Conservation (phyloP, 2,329 filamentous ascomycete genomes). For the Pseudogymnoascus sp. region DNA sequence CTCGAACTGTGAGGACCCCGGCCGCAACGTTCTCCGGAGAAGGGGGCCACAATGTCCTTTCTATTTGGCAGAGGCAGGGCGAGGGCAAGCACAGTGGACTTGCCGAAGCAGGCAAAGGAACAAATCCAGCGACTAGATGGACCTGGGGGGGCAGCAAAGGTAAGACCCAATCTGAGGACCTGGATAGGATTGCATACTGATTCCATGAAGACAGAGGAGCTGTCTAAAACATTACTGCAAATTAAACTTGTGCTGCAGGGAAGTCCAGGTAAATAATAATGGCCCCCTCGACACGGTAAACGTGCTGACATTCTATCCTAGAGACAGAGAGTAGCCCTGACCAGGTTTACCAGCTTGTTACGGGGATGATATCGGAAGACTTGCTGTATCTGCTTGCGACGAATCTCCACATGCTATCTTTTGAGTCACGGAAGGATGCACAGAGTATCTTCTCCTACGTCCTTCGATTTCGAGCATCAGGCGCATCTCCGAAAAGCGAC, state of each 20-base stretch:
- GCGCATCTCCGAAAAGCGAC: slow-evolving; percentile 59
- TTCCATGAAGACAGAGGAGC: slow-evolving; percentile 65
- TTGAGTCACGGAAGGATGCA: slow-evolving; percentile 92
- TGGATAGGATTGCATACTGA: slow-evolving; percentile 7
- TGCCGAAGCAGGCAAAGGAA: slow-evolving; percentile 48
- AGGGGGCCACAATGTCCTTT: slow-evolving; percentile 52
- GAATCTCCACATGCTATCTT: slow-evolving; percentile 77
- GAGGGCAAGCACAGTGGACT: slow-evolving; percentile 54
- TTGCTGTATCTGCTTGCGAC: slow-evolving; percentile 77
- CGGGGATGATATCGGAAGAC: slow-evolving; percentile 80
- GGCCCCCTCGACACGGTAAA: not conserved
- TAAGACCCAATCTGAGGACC: slow-evolving; percentile 26
- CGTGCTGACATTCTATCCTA: slow-evolving; percentile 31
- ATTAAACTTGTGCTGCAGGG: slow-evolving; percentile 94
- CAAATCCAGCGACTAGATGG: slow-evolving; percentile 55
- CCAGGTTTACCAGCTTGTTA: slow-evolving; percentile 79
- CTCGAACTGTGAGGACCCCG: not conserved
- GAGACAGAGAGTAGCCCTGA: slow-evolving; percentile 83
- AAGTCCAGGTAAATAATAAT: slow-evolving; percentile 63
- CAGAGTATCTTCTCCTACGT: slow-evolving; percentile 95
- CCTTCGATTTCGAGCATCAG: slow-evolving; percentile 74
- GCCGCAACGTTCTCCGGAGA: not conserved
- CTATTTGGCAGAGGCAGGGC: slow-evolving; percentile 57
- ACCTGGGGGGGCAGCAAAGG: slow-evolving; percentile 48
- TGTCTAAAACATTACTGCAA: slow-evolving; percentile 75